Base-by-base conservation (phyloP, 768 basidiomycete genomes). In the Chiua virens region DNA sequence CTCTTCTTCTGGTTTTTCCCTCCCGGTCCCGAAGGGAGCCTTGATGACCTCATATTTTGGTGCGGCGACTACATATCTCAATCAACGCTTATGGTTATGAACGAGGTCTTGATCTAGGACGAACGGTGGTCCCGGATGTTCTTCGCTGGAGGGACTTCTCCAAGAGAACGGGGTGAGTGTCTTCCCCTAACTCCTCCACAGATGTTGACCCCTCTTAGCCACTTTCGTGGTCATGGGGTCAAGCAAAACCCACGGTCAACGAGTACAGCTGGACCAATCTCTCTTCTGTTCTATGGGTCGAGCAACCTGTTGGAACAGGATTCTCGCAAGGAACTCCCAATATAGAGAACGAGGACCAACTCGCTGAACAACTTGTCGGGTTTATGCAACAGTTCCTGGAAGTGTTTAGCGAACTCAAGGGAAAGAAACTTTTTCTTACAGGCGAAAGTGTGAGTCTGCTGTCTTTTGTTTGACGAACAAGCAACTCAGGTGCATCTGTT, bases 1-100 rank as follows among this genome's bases (percentile, higher is more conserved):
- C 76, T 89, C 15, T 90, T 85, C 73, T 90, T 90, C 71, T 89
- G 88, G 87, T 85, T 88, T 69, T 89, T 88, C 73, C 88, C 88
- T 47, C 85, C 87, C 2, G 87, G 86, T 4, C 85, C 85, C 0
- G 71, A 81, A 57, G 88, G 87, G 18, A 86, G 82, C 56, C 62
- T 79, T 5, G 85, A 90, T 58, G 86, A 89, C 61, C 60, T 90
- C 39, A 84, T 89, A 28, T 86, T 89, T 67, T 89, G 87, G 87
- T 85, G 57, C 43, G 50, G n/a, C 13, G 10, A 17, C 15, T 10
- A 1, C 14, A 9, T 27, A 37, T 40, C 34, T 8, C 8, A 27
- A 17, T 23, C 7, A 11, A 28, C 1, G 7, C 5, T 13, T 5
- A 28, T 40, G 14, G 32, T 2, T 14, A 2, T 34, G 17, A 37